Base-by-base conservation (phyloP, 1,139 yeast species). In the Yamadazyma sp. region DNA sequence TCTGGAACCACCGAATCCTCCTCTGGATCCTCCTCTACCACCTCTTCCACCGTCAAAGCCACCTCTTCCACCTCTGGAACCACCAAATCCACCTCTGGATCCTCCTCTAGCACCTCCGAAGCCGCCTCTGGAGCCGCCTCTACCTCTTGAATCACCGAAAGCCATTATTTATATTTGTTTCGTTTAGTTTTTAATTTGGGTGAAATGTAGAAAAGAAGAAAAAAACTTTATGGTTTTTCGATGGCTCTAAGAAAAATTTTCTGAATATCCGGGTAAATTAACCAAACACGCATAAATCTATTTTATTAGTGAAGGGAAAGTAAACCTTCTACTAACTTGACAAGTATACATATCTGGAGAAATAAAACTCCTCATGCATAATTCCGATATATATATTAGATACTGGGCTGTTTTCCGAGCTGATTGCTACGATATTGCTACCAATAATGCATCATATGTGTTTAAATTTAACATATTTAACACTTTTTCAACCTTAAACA, bases 101-200 rank as follows among this genome's bases (percentile, higher is more conserved):
- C 52, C 49, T 62, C 62, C 44, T 43, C 43, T 40, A 28, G 43
- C 26, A 42, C 79, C 77, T n/a, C 56, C 50, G 36, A 44, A 48
- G 37, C 72, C 78, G 50, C 82, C 81, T 50, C 81, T 56, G 37
- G 47, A 49, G 49, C 82, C 81, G 49, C 81, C 56, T 46, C 79
- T 36, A 50, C 79, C 77, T 34, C 79, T 73, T 50, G 63, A 53
- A 43, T 56, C 58, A 50, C 77, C 75, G 43, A 56, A 56, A 44
- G 58, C 59, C 59, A 56, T 55, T 49, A 36, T 54, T 11, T 41
- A 20, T 43, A 33, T 31, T 23, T 37, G 34, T 35, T 36, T 31
- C 34, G 22, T 32, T 33, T 20, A 20, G 8, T 6, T 23, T 12
- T 34, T 34, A 16, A 20, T 17, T 18, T 16, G 18, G 23, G 28